Base-by-base conservation (phyloP, 257 asterid genomes). In the Solanum phureja region DNA sequence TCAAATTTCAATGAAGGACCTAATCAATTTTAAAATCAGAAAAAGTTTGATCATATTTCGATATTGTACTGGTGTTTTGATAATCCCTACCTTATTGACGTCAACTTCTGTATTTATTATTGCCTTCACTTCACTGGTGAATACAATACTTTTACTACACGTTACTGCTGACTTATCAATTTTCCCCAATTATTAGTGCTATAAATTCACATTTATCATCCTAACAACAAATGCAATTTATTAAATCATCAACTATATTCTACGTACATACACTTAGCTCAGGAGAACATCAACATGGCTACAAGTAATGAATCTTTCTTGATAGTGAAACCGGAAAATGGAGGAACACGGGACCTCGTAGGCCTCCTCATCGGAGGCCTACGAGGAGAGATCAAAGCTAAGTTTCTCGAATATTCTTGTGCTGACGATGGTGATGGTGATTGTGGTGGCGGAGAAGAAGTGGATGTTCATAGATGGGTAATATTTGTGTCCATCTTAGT, bases 401-500 rank as follows among this genome's bases (percentile, higher is more conserved):
- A 92, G 92, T 95, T 97, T 92, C 90, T 97, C 0, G 90, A 93
- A 58, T 82, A 86, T 87, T 85, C 91, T n/a, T 0, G 10, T 40
- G 2, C 0, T 2, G 77, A 52, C 3, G 66, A 71, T 52, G 49
- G 3, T 2, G 88, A n/a, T 3, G 88, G 44, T 23, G 91, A 34
- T 1, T 86, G 46, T 79, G 91, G 62, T 31, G 92, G 71, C 18
- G 91, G 24, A 1, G 91, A 23, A 81, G 91, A 58, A 73, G 88
- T 89, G 12, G 72, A 88, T 60, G 93, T 89, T 84, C 97, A 92
- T 23, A 90, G 94, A 90, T 95, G 98, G 99, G 96, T 97, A 34
- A 93, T 97, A 58, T 88, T 95, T 72, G 94, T 95, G 23, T 95
- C 98, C 6, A 91, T 95, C 46, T 16, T 95, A 16, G 94, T 75